Percentiles rank a stretch among this genome's conserved stretches.
phyloP scores from a whole-genome alignment of 106 monocot genomes.

The Iris macrosiphon region DNA sequence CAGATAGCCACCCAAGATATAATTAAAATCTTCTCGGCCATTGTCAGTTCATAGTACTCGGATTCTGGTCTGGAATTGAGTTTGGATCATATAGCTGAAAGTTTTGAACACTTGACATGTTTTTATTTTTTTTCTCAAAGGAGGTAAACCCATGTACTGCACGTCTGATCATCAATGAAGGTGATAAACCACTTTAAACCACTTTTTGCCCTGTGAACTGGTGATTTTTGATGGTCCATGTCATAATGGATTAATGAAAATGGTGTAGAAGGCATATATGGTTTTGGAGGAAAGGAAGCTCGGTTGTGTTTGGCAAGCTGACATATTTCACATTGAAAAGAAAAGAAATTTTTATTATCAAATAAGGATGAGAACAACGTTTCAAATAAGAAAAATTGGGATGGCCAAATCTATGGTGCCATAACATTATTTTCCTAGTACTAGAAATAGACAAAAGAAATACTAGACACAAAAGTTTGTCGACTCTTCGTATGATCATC shows the following conservation, averaged over 20 bases:
- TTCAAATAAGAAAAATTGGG: neutral
- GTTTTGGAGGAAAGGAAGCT: neutral
- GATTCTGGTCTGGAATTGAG: neutral
- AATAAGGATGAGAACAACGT: neutral
- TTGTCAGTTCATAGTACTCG: neutral
- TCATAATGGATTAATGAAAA: slow-evolving; percentile 2
- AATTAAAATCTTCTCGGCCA: too few species aligned
- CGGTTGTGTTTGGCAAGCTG: neutral
- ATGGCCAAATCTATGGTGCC: neutral
- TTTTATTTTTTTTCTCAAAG: neutral
- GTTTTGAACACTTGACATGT: neutral
- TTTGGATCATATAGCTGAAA: neutral
- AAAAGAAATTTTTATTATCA: neutral
- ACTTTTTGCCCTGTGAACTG: neutral
- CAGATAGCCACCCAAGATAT: too few species aligned
- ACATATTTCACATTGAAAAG: neutral
- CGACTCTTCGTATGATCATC: neutral
- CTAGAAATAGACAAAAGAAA: neutral
- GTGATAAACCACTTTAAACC: slow-evolving; percentile 2
- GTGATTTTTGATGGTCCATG: neutral
- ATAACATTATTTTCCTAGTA: neutral
- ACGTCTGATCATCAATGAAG: too few species aligned
- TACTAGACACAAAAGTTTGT: neutral
- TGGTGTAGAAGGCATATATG: too few species aligned
- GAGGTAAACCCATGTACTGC: neutral